Evolutionary conservation across 2,329 filamentous ascomycete species (phyloP).

Genomic region (Pseudogymnoascus sp.): DNA sequence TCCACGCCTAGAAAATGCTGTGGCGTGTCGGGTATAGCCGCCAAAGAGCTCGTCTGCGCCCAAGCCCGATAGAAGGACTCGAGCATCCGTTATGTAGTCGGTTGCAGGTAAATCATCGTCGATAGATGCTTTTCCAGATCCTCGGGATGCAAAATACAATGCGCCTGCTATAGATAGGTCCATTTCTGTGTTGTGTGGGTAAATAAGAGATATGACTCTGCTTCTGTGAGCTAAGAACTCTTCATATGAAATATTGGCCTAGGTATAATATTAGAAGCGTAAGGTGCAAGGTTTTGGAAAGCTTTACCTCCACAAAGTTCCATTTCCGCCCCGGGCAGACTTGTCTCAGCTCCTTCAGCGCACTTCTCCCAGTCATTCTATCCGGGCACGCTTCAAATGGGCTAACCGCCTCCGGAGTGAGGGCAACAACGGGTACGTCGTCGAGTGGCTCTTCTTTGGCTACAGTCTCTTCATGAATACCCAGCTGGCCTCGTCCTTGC

Average conservation of each 20-base stretch:
- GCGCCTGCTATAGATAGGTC: conserved; percentile 90
- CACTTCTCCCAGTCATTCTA: conserved; percentile 73
- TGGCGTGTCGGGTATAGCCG: conserved; percentile 77
- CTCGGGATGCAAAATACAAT: conserved; percentile 88
- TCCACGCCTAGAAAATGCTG: conserved; percentile 62
- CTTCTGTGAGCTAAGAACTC: conserved; percentile 63
- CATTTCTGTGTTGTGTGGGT: conserved; percentile 97
- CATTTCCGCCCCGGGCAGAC: conserved; percentile 65
- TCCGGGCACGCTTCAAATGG: conserved; percentile 83
- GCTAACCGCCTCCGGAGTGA: conserved; percentile 15
- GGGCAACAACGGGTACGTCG: neutral
- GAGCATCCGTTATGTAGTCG: conserved; percentile 59
- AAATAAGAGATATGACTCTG: conserved; percentile 67
- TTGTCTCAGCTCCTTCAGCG: conserved; percentile 62
- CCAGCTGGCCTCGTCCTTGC: neutral
- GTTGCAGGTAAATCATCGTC: conserved; percentile 14
- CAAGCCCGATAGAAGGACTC: conserved; percentile 82
- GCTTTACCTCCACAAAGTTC: conserved; percentile 67
- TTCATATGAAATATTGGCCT: conserved; percentile 73
- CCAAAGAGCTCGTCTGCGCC: conserved; percentile 96
- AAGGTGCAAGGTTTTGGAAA: neutral
- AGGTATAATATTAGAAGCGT: conserved; percentile 15
- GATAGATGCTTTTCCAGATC: conserved; percentile 37
- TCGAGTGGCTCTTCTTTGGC: neutral
- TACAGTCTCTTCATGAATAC: neutral